Evolutionary conservation across 2,329 filamentous ascomycete genomes (phyloP), one percentile per base, ranked within the genome.

Genomic region (Ophiobolus disseminans): DNA sequence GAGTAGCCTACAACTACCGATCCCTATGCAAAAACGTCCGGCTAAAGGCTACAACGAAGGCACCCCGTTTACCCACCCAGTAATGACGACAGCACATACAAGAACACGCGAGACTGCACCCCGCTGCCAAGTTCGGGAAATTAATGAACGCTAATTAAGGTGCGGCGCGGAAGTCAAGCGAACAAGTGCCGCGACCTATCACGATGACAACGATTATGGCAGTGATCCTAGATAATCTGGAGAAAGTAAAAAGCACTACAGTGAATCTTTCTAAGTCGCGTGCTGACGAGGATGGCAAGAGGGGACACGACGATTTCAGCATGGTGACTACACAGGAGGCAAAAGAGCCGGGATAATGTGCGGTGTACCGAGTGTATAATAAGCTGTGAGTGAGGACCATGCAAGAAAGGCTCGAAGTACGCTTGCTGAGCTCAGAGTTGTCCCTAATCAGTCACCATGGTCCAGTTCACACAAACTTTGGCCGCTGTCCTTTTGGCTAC

Each of bases 391-490:
- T 16, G 26, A 34, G 31, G 19, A 19, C 45, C 16, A 28, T 23
- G 11, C 17, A 36, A 28, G 39, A 36, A 16, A 17, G 37, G 22
- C 8, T 42, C 41, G 23, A 21, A 41, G 22, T 38, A 41, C 41
- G 13, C 14, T 17, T 42, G 11, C 23, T 45, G 31, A 55, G 26
- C 16, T 30, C 16, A 14, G 26, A 25, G n/a, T 23, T 20, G 19
- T 36, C 21, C 11, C 13, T 10, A 38, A 4, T 23, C 30, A 16
- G 40, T 59, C 57, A 58, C 37, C 20, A 69, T 70, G 65, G 66
- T 70, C 50, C 60, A 65, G 13, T 38, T 69, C 22, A 49, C 60
- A 4, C 62, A 66, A 22, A 56, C 60, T 47, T 30, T 69, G 31
- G 35, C 56, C 20, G 54, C 60, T 38, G 48, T 52, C 9, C 57